phyloP scores from a whole-genome alignment of 306 rosid species.

The Quercus alba region DNA sequence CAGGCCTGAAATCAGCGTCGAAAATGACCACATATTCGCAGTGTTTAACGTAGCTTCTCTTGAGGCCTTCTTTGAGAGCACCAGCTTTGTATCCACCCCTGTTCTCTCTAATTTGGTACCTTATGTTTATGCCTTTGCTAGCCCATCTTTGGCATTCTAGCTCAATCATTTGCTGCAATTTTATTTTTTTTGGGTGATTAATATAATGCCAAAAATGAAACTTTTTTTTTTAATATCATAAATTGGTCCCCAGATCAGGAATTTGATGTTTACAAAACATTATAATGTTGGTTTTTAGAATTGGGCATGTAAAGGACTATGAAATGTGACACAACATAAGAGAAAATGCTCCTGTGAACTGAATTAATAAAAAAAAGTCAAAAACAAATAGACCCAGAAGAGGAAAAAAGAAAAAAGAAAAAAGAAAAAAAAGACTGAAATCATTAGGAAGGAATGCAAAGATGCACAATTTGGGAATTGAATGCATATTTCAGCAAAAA shows the following conservation, averaged over 20 bases:
- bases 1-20: slow-evolving; percentile 95
- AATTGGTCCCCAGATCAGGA: slow-evolving; percentile 8
- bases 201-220: not conserved
- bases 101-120: slow-evolving; percentile 84
- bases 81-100: slow-evolving; percentile 93
- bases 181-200: not conserved
- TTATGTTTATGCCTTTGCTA: slow-evolving; percentile 78
- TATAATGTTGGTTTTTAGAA: not conserved
- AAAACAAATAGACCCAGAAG: not conserved
- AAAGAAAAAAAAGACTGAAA: not conserved
- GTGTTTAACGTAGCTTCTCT: slow-evolving; percentile 81
- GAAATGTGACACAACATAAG: not conserved
- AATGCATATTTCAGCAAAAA: not conserved
- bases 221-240: not conserved
- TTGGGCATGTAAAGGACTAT: not conserved
- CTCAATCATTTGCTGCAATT: slow-evolving; percentile 90
- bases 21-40: slow-evolving; percentile 90
- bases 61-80: slow-evolving; percentile 89
- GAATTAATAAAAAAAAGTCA: not conserved
- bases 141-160: slow-evolving; percentile 96
- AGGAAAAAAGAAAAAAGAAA: not conserved
- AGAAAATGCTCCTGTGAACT: not conserved
- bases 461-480: no score
- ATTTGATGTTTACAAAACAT: not conserved
- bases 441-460: no score